These are phyloP conservation scores for Monilinia polystroma DNA, from an alignment of 2,329 filamentous ascomycete genomes.

Conservation along the genomic window DNA sequence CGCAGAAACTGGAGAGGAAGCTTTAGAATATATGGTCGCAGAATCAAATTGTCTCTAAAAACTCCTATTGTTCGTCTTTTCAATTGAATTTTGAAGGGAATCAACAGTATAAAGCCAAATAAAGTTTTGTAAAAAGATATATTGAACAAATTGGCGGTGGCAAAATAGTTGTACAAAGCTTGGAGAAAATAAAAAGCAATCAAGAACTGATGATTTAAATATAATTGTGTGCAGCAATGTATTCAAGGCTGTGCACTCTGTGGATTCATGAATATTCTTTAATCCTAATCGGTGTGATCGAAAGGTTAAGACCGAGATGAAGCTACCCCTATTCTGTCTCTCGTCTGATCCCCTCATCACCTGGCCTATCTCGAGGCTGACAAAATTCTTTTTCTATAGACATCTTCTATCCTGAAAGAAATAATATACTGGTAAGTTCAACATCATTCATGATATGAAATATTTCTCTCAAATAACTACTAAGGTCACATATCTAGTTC, in stretches of 20 bases:
- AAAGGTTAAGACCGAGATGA: not conserved
- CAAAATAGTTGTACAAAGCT: not conserved
- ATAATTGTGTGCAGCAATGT: not conserved
- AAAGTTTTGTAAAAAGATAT: no score
- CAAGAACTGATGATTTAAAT: not conserved
- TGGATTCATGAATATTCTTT: not conserved
- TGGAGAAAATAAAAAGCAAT: not conserved
- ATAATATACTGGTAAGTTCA: not conserved
- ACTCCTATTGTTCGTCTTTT: not conserved
- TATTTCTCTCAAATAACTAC: not conserved
- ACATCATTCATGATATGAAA: not conserved
- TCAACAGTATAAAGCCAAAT: not conserved
- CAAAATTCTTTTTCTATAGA: not conserved
- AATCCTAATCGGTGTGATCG: not conserved
- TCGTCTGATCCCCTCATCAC: not conserved
- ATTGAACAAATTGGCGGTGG: no score
- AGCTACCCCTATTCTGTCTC: constrained; percentile 2
- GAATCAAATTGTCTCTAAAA: not conserved
- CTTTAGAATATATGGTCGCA: not conserved
- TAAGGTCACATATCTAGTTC: not conserved
- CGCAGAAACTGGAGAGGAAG: not conserved
- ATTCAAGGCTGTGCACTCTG: not conserved
- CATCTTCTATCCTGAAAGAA: not conserved
- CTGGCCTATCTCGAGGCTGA: not conserved
- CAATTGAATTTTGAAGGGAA: no score